Evolutionary conservation across 169 alveolate genomes (phyloP), one percentile per base, ranked within the genome.

Genomic region (Plasmodium relictum): DNA sequence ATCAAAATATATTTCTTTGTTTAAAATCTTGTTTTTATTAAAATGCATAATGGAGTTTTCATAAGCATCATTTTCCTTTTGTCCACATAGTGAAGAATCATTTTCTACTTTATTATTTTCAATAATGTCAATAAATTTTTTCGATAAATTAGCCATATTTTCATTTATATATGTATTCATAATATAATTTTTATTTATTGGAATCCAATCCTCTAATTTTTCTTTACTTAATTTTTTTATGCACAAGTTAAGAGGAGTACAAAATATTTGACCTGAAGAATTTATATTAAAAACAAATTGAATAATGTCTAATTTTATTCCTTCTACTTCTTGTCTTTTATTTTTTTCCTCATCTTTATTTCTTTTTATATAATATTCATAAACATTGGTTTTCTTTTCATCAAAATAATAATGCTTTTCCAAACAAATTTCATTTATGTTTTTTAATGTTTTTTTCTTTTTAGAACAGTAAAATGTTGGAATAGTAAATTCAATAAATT

Each of bases 301-400:
- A 3, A 86, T 44, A 45, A 20, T 70, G 26, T 69, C 87, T 10
- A 71, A 37, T 61, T 86, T 86, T n/a, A 69, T 59, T 4, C 88
- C 88, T 18, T 59, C 87, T 1, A 86, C 45, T 86, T 86, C 92
- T 86, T 86, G 92, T 45, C 89, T 78, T 63, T 8, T 45, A 14
- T 12, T 2, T 7, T 12, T 14, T 0, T 42, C 12, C 12, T 58
- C 3, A 22, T 22, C 61, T 39, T 50, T 31, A 39, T 69, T 78
- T 66, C 91, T 66, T 54, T 72, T 86, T 12, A 86, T 73, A 86
- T 41, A 70, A 42, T 86, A 86, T 14, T 56, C 56, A 62, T 37
- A n/a, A 6, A 66, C 44, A 26, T 61, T 20, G 0, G 86, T 72
- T 22, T 12, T 86, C 14, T 69, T 72, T 50, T 65, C 87, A 45